Evolutionary conservation across 371 early-diverging fungal genomes (phyloP), one percentile per base, ranked within the genome.

Genomic region (Nematocida sp.): DNA sequence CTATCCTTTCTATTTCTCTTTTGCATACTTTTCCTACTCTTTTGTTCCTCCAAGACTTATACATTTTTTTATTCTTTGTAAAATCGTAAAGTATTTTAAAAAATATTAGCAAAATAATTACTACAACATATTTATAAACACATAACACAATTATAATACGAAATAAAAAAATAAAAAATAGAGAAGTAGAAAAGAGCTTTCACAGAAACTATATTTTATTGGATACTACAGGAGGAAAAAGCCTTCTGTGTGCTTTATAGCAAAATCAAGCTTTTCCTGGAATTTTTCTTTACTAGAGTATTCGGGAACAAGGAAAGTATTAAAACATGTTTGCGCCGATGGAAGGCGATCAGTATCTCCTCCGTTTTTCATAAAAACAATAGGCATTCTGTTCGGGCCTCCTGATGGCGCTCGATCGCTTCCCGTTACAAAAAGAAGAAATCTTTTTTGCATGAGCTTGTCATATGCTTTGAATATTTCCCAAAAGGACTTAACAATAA

Each of bases 251-350:
- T 94, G 91, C 69, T 90, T 89, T 64, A 97, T 91, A 2, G 98
- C 95, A 4, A 90, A 92, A 48, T 89, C 82, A 38, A 97, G 82
- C 61, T 92, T 88, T 48, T 91, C 87, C 59, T 87, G 82, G 32
- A 97, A 84, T 82, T 92, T 92, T 28, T 90, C 91, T 53, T 86
- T 84, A 11, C 87, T 80, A 2, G 86, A 69, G 81, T 97, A 97
- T 81, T 95, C 95, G 1, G 93, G 93, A 35, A 97, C 86, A 56
- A 96, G 84, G 20, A 97, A 83, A 28, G 92, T 88, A 55, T 93
- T 92, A 82, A 96, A 97, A 80, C 95, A 96, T 0, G 95, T 95
- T 81, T 93, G 94, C 11, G 95, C 89, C 0, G 93, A 92, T 0
- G 95, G 95, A 48, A 93, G 85, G 39, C 91, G 81, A 50, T 92